Evolutionary conservation across 257 asterid genomes (phyloP).

Genomic region (Nicotiana knightiana): DNA sequence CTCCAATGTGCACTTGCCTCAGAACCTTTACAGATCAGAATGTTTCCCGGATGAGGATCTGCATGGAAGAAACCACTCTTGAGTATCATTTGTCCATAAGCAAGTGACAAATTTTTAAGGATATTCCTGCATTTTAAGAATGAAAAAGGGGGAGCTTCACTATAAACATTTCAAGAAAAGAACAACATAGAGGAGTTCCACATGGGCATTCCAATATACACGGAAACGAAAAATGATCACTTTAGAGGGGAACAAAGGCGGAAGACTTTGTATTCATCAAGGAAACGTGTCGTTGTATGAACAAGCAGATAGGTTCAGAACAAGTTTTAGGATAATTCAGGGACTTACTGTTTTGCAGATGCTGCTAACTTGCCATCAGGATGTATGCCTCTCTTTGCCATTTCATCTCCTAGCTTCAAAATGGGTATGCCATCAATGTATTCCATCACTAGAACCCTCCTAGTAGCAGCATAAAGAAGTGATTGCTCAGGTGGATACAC

Average conservation of each 20-base stretch:
- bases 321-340: constrained; percentile 39
- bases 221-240: background rate
- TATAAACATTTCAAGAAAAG: constrained; percentile 5
- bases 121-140: constrained; percentile 59
- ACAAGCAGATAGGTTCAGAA: constrained; percentile 13
- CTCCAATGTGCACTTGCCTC: constrained; percentile 46
- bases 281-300: background rate
- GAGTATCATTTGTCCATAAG: constrained; percentile 97
- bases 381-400: constrained; percentile 84
- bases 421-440: constrained; percentile 90
- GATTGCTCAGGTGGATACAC: background rate
- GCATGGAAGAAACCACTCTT: constrained; percentile 98
- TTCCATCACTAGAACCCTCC: constrained; percentile 94
- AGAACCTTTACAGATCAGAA: constrained; percentile 88
- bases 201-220: background rate
- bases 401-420: constrained; percentile 89
- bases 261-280: background rate
- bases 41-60: constrained; percentile 99
- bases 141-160: background rate
- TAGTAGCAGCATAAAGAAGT: constrained; percentile 26
- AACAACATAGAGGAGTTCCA: background rate
- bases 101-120: constrained; percentile 79
- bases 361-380: constrained; percentile 88
- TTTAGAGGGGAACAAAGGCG: background rate
- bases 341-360: constrained; percentile 93